These are phyloP conservation scores for Cutaneotrichosporon cavernicola DNA, from an alignment of 1,284 basidiomycete species.

Conservation along the genomic window DNA sequence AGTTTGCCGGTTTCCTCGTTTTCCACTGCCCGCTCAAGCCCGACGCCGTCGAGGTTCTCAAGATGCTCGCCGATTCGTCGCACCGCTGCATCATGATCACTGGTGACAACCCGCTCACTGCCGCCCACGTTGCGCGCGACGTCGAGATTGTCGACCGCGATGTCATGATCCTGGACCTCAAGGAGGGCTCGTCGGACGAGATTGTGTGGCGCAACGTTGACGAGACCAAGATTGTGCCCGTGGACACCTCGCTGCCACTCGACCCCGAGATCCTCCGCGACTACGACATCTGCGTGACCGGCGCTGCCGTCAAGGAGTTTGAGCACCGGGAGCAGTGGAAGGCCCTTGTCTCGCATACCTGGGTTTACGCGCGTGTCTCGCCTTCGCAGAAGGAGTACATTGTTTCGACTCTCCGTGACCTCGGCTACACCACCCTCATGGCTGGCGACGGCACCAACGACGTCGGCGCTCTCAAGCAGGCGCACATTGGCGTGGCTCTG, in stretches of 20 bases:
- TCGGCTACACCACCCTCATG: constrained; percentile 91
- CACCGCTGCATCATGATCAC: constrained; percentile 99
- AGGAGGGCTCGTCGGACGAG: constrained; percentile 73
- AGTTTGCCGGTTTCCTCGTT: constrained; percentile 87
- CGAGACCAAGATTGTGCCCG: constrained; percentile 78
- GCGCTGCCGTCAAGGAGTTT: constrained; percentile 82
- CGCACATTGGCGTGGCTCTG: constrained; percentile 89
- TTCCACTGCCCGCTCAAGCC: constrained; percentile 94
- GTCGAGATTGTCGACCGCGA: constrained; percentile 95
- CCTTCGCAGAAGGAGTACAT: constrained; percentile 91
- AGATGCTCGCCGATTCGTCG: constrained; percentile 89
- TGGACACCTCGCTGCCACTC: constrained; percentile 72
- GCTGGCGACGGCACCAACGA: constrained; percentile 97
- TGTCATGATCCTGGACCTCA: constrained; percentile 82
- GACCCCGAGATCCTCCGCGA: constrained; percentile 72
- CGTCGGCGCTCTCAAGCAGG: constrained; percentile 92
- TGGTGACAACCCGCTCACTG: constrained; percentile 92
- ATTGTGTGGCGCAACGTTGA: constrained; percentile 92
- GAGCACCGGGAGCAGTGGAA: constrained; percentile 64
- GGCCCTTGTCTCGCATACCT: constrained; percentile 82
- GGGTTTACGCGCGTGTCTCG: constrained; percentile 97
- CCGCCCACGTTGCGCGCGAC: constrained; percentile 86
- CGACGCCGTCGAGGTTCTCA: constrained; percentile 83
- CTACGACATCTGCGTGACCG: constrained; percentile 93
- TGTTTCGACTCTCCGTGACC: constrained; percentile 76